Evolutionary conservation across 345 rosid species (phyloP), one percentile per base, ranked within the genome.

Genomic region (Salix exigua): DNA sequence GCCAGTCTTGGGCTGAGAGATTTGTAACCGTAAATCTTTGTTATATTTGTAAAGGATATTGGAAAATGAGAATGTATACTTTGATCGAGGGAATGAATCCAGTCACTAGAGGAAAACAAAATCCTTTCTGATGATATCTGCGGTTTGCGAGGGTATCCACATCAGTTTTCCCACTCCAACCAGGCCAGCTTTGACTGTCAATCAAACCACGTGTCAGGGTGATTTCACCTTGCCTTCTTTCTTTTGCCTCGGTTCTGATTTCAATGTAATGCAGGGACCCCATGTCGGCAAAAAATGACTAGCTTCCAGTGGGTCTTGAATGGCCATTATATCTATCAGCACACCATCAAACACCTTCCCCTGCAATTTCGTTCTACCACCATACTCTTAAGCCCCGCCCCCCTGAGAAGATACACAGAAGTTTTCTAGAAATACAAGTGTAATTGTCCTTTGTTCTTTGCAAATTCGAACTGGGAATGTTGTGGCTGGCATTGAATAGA

Each of bases 1-100:
- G 61, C 11, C 58, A 12, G 46, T 60, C n/a, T 53, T 70, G 75
- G 71, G 38, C 50, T 1, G n/a, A 7, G 53, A 79, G 68, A 70
- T 31, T 18, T 67, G 75, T 33, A 46, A 40, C 55, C n/a, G 48
- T 77, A 72, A 61, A 75, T 65, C 19, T 14, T 21, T 46, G 74
- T 64, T 46, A 80, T 68, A 75, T 35, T 33, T 85, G 83, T 85
- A 79, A 72, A 85, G 75, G 66, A 75, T 51, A 37, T 70, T 37
- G 14, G 26, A 44, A 65, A 66, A 66, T 68, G 26, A 67, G 35
- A 19, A 18, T 62, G 71, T 38, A 31, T 58, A 5, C 12, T 73
- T 33, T n/a, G 70, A 71, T 69, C 71, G 60, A 31, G 28, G 40
- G 66, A 31, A 80, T 66, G 66, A 71, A 55, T 73, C 8, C 6